Evolutionary conservation across 2,329 filamentous ascomycete species (phyloP), one percentile per base, ranked within the genome.

Genomic region (Basipetospora chlamydospora): DNA sequence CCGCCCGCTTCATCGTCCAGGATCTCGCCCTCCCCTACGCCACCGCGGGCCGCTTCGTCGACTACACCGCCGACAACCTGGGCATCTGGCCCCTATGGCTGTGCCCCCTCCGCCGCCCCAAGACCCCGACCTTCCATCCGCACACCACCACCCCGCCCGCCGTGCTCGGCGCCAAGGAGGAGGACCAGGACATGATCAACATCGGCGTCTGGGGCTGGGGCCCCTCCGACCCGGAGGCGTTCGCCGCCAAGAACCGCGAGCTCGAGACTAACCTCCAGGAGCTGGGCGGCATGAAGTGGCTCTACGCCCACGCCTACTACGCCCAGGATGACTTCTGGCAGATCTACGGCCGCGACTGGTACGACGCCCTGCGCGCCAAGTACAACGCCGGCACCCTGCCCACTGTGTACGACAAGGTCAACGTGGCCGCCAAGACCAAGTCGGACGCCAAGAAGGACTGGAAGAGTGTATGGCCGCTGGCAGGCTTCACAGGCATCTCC

Each of bases 221-320:
- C 6, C 73, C 78, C 2, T 52, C 61, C 2, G 52, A 68, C 33
- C 58, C 58, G 26, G 54, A 57, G 1, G 63, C 65, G 6, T 87
- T 87, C 48, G 63, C 87, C 2, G 52, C 57, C 26, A 71, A 73
- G 46, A 92, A 93, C 56, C 70, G 78, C 22, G 66, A 65, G 29
- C 64, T 92, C 15, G 85, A 92, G 58, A 58, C 61, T 15, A 79
- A 80, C 49, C 69, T 87, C 4, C 61, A 63, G 33, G 65, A 73
- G 44, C 67, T 90, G 1, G 76, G 77, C 32, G 85, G 84, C 3
- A 73, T 80, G 61, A 92, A 92, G 60, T 90, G 83, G 80, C 62
- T 92, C 10, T 92, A 93, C 55, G 83, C 84, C 3, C 80, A 88
- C 49, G 80, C 82, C 0, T 92, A 86, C 59, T 90, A 90, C 54